Base-by-base conservation (phyloP, 2,329 filamentous ascomycete species). In the Beauveria varroae region DNA sequence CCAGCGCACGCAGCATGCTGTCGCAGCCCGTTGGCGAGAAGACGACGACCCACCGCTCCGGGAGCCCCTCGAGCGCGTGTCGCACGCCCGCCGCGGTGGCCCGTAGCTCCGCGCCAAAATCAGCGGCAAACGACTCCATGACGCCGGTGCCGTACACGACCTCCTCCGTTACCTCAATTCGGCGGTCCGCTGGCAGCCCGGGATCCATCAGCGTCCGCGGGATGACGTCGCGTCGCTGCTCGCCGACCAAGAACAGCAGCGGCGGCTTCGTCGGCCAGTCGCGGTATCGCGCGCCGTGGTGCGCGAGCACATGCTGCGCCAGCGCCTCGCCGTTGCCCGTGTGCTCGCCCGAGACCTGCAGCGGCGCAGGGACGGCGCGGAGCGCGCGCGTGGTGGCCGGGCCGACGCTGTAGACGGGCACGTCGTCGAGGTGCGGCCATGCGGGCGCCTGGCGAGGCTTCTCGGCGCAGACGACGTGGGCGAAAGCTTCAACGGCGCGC, bases 151-250 rank as follows among this genome's bases (percentile, higher is more conserved):
- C 88, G 71, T 99, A 99, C 14, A 97, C 87, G 2, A 93, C 86
- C 8, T 91, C 71, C 73, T 98, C 93, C 43, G 89, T 83, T 1
- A 98, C 88, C 8, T 73, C 74, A 24, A 95, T 88, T 54, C 83
- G 78, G 57, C 74, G 73, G 16, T 77, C 69, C 0, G 70, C 65
- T 0, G 81, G 73, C 9, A 92, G 74, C 0, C 70, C 67, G 0
- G 77, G 70, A 44, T 83, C 81, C 79, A 86, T 89, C 43, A 98
- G 77, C 1, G 85, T 91, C 67, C 84, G 90, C 1, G 95, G 93
- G 65, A 99, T 96, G 65, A 96, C 86, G 71, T 98, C 95, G 50
- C 95, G 80, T 60, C 92, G 84, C 71, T 93, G 90, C 71, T 97
- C 93, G 22, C 95, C 95, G 0, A 96, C 92, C 16, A 96, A 82